Evolutionary conservation across 2,329 filamentous ascomycete genomes (phyloP), one percentile per base, ranked within the genome.

Genomic region (Talaromyces rugulosus): DNA sequence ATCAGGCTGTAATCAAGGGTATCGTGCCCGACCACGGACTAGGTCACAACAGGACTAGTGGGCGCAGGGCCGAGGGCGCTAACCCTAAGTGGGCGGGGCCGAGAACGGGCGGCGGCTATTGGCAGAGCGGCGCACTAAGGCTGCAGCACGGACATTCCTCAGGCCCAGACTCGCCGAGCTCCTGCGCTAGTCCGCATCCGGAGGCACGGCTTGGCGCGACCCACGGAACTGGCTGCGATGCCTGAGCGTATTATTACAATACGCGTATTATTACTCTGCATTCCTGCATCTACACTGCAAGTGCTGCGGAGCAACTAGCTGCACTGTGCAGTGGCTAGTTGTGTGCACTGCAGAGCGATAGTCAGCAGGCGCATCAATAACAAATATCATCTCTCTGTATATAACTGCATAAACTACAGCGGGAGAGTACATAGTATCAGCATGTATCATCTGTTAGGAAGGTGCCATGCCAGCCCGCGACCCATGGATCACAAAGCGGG

Each of bases 111-210:
- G 7, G 18, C 5, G 44, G 18, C 16, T 16, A 27, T 47, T 47
- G 44, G 44, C 8, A 18, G 44, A 6, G 1, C 3, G 1, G 8
- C 18, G 18, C n/a, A 27, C 44, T 47, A 47, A n/a, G 27, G 8
- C 28, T 52, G 55, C 27, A 53, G 55, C 47, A 53, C 33, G 30
- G 59, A 56, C 42, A 42, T n/a, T 8, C 3, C 1, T 28, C 23
- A 34, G 59, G 59, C 30, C 54, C 16, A 47, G 50, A 55, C 6
- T 44, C 28, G 16, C 44, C 11, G 18, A 2, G 23, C 23, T 47
- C 44, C 31, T 47, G 53, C 58, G 12, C 50, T 59, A 44, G 58
- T 12, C 34, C 58, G n/a, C 23, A 40, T 54, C 31, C 52, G 31
- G 59, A 2, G 1, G 11, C 1, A 0, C 0, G 44, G 1, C 44